Percentiles rank a stretch among this genome's conserved stretches.
Evolutionary conservation across 495 filamentous ascomycete genomes (phyloP).

Genomic region (Cercophora samala): DNA sequence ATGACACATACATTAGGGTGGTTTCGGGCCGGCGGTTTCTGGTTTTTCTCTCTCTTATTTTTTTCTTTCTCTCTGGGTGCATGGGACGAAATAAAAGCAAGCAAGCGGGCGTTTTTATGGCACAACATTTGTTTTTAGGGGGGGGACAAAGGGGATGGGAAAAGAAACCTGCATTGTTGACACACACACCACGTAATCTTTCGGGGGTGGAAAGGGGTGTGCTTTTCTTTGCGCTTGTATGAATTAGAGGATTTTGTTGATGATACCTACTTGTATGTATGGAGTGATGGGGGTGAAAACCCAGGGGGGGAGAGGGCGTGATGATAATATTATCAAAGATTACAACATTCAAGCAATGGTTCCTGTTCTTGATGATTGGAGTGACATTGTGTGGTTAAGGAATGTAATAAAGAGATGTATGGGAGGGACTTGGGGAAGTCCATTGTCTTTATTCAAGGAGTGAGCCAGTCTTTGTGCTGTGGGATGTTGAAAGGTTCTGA

Average conservation of each 20-base stretch:
- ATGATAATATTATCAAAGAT: neutral
- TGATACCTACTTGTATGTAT: neutral
- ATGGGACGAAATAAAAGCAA: slow-evolving; percentile 4
- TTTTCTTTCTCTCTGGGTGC: neutral
- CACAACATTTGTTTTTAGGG: neutral
- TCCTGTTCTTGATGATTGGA: too few relatives aligned
- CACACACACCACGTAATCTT: neutral
- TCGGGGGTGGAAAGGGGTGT: neutral
- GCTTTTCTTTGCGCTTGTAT: neutral
- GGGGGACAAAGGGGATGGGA: neutral
- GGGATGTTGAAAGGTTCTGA: too few relatives aligned
- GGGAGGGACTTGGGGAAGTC: too few relatives aligned
- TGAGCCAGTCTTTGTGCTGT: too few relatives aligned
- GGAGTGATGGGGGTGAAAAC: neutral
- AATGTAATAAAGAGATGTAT: too few relatives aligned
- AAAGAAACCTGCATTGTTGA: neutral
- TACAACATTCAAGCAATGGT: too few relatives aligned
- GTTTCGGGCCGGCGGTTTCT: neutral
- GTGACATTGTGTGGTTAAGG: too few relatives aligned
- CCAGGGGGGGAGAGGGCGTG: neutral
- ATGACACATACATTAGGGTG: neutral
- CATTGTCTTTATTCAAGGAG: too few relatives aligned
- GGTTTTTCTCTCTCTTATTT: too few relatives aligned
- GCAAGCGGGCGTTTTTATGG: slow-evolving; percentile 11
- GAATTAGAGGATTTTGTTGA: neutral